A percentile compares a stretch with the other conserved stretches of the same genome.
Evolutionary conservation across 331 rosid genomes (phyloP).

Genomic region (Acacia concinna): DNA sequence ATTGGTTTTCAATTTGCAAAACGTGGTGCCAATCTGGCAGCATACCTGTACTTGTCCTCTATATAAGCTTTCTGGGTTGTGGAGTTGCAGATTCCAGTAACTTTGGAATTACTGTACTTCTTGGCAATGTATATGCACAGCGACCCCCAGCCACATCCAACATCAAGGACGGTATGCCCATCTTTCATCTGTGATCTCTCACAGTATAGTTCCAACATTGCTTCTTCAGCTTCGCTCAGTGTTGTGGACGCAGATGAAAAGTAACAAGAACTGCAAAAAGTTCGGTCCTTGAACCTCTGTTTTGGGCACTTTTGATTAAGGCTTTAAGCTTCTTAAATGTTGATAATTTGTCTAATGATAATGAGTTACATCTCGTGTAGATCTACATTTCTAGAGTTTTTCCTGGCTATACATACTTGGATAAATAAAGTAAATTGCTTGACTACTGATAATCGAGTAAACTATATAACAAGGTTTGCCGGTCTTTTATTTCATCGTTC

Average conservation of each 20-base stretch:
- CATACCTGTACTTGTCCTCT: slow-evolving; percentile 64
- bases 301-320: background rate
- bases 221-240: slow-evolving; percentile 84
- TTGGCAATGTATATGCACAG: slow-evolving; percentile 72
- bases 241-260: slow-evolving; percentile 60
- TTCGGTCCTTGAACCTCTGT: background rate
- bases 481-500: background rate
- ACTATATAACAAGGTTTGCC: background rate
- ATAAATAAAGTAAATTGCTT: background rate
- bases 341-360: background rate
- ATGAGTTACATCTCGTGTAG: background rate
- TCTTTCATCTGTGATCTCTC: slow-evolving; percentile 69
- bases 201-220: slow-evolving; percentile 70
- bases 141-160: slow-evolving; percentile 98
- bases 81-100: slow-evolving; percentile 91
- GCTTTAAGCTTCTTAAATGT: background rate
- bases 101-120: slow-evolving; percentile 62
- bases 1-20: slow-evolving; percentile 20
- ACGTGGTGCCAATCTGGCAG: slow-evolving; percentile 9
- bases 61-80: slow-evolving; percentile 71
- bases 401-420: background rate
- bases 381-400: background rate
- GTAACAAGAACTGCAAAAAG: slow-evolving; percentile 74
- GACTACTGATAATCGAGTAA: background rate
- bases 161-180: slow-evolving; percentile 76